Percentiles rank a stretch among this genome's conserved stretches.
These are phyloP conservation scores for Diplodia sapinea DNA, from an alignment of 2,329 filamentous ascomycete species.

Conservation along the genomic window DNA sequence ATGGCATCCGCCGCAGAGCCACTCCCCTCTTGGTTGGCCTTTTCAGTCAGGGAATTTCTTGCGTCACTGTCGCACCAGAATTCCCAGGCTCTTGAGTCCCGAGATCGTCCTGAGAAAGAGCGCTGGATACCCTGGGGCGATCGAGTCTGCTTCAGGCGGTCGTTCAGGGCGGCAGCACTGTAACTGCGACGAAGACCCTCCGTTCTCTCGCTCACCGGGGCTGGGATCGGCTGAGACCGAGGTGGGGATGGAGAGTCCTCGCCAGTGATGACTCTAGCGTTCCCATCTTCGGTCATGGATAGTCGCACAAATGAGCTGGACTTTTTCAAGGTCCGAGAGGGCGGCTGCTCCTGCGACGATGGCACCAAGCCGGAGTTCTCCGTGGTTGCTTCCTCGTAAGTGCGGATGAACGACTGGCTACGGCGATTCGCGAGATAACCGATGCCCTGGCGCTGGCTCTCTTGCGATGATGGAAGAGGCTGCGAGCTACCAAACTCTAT, in stretches of 20 bases:
- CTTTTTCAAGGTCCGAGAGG: conserved; percentile 47
- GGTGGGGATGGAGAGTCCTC: conserved; percentile 72
- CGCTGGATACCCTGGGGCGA: conserved; percentile 42
- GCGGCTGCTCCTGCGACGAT: conserved; percentile 39
- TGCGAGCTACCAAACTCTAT: conserved; percentile 43
- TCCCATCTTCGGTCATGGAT: conserved; percentile 85
- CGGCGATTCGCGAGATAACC: conserved; percentile 55
- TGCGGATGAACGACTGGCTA: conserved; percentile 50
- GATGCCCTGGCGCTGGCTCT: conserved; percentile 40
- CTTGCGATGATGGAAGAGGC: conserved; percentile 41
- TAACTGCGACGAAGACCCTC: conserved; percentile 71
- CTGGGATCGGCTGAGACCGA: conserved; percentile 57
- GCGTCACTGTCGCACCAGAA: conserved; percentile 83
- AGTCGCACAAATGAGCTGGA: conserved; percentile 69
- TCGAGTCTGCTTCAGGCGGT: conserved; percentile 42
- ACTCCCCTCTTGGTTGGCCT: conserved; percentile 78
- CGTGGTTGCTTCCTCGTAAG: conserved; percentile 38
- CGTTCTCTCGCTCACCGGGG: conserved; percentile 50
- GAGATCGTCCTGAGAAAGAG: conserved; percentile 72
- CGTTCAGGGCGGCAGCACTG: conserved; percentile 63
- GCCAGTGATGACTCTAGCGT: conserved; percentile 79
- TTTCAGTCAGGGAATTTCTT: conserved; percentile 78
- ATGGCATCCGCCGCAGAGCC: conserved; percentile 84
- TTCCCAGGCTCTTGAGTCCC: conserved; percentile 89
- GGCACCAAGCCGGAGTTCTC: conserved; percentile 5